A percentile compares a stretch with the other conserved stretches of the same genome.
Conservation (phyloP, 129 eudicot genomes). For the Apium graveolens region DNA sequence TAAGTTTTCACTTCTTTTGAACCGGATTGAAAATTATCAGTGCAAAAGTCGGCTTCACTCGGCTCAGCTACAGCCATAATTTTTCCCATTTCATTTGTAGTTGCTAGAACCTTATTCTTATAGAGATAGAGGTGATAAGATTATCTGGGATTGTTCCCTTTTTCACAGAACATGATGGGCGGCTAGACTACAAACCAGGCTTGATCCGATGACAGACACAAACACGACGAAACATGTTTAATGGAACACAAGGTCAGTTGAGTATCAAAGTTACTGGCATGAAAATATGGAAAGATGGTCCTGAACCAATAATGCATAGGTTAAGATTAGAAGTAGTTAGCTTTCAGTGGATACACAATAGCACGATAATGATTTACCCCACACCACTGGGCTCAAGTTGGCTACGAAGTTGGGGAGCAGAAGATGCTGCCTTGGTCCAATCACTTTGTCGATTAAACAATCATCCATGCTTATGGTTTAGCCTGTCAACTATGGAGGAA, state of each 20-base stretch:
- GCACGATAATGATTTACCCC: slow-evolving; percentile 11
- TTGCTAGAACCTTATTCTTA: background rate
- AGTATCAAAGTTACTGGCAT: background rate
- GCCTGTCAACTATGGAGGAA: background rate
- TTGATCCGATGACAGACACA: background rate
- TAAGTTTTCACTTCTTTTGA: background rate
- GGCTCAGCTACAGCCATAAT: background rate
- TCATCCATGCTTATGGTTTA: background rate
- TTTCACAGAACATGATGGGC: background rate
- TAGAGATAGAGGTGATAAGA: background rate
- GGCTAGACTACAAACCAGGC: background rate
- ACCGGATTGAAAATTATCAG: background rate
- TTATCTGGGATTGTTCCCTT: background rate
- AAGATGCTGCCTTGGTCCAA: slow-evolving; percentile 1
- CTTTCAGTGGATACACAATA: slow-evolving; percentile 5
- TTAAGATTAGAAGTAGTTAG: background rate
- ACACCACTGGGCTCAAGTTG: slow-evolving; percentile 7
- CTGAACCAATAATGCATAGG: background rate
- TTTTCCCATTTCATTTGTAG: background rate
- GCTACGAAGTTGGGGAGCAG: slow-evolving; percentile 15
- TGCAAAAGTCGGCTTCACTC: background rate
- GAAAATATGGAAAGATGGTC: slow-evolving; percentile 2
- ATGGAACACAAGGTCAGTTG: background rate
- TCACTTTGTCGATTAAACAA: background rate
- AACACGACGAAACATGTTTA: background rate